Evolutionary conservation across 371 early-diverging fungal species (phyloP).

Genomic region (Rhizopus microsporus): DNA sequence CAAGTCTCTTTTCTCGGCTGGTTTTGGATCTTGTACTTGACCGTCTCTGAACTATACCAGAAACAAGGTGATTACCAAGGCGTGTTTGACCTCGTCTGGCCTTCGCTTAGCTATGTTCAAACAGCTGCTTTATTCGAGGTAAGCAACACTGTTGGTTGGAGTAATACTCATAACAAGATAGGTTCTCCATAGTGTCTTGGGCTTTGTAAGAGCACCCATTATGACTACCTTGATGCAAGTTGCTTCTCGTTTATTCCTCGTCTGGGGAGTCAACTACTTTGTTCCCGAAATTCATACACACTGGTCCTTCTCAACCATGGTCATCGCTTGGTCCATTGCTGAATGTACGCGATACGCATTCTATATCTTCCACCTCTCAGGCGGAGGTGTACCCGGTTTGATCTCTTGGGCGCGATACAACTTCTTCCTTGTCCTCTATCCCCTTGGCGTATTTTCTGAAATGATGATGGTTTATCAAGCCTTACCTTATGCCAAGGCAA

Average conservation of each 20-base stretch:
- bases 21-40: slow-evolving; percentile 68
- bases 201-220: slow-evolving; percentile 81
- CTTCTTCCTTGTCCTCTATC: slow-evolving; percentile 90
- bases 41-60: slow-evolving; percentile 47
- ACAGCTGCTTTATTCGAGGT: slow-evolving; percentile 81
- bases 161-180: neutral
- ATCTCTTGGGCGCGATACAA: slow-evolving; percentile 81
- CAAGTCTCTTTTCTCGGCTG: slow-evolving; percentile 73
- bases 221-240: slow-evolving; percentile 85
- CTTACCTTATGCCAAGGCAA: slow-evolving; percentile 63
- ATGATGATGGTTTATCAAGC: slow-evolving; percentile 74
- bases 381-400: slow-evolving; percentile 46
- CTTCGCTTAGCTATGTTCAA: slow-evolving; percentile 67
- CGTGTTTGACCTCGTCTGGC: slow-evolving; percentile 63
- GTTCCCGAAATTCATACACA: slow-evolving; percentile 69
- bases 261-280: slow-evolving; percentile 76
- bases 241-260: slow-evolving; percentile 81
- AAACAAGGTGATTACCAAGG: slow-evolving; percentile 52
- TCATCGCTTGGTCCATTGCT: slow-evolving; percentile 91
- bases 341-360: slow-evolving; percentile 88
- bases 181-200: slow-evolving; percentile 33
- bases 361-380: slow-evolving; percentile 71
- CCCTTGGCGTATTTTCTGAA: slow-evolving; percentile 88
- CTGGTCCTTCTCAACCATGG: slow-evolving; percentile 79
- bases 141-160: neutral